A percentile compares a stretch with the other conserved stretches of the same genome.
Evolutionary conservation across 2,329 filamentous ascomycete genomes (phyloP).

Genomic region (Alternaria tenuissima): DNA sequence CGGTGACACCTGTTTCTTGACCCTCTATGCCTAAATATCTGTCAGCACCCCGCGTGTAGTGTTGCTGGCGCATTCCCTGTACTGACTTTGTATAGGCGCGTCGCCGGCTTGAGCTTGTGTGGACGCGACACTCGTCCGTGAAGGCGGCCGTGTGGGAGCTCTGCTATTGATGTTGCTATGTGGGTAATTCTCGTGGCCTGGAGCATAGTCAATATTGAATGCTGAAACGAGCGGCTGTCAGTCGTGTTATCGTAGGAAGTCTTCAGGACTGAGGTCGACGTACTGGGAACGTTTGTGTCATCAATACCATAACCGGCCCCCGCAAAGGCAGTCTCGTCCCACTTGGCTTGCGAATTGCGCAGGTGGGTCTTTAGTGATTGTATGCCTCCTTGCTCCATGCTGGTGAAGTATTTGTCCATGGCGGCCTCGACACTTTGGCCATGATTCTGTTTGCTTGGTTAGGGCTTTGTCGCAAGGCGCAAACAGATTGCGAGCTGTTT

Average conservation of each 20-base stretch:
- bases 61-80: background rate
- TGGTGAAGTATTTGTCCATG: slow-evolving; percentile 33
- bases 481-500: slow-evolving; percentile 5
- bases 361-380: slow-evolving; percentile 29
- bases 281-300: slow-evolving; percentile 38
- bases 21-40: slow-evolving; percentile 39
- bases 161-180: slow-evolving; percentile 44
- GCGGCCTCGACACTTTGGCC: slow-evolving; percentile 36
- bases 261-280: slow-evolving; percentile 17
- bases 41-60: slow-evolving; percentile 24
- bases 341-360: slow-evolving; percentile 33
- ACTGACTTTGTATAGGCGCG: slow-evolving; percentile 46
- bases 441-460: slow-evolving; percentile 27
- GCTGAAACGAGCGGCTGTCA: slow-evolving; percentile 32
- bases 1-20: slow-evolving; percentile 65
- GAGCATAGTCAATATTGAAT: slow-evolving; percentile 47
- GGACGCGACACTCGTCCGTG: slow-evolving; percentile 43
- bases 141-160: slow-evolving; percentile 49
- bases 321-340: slow-evolving; percentile 43
- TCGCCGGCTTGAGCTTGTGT: slow-evolving; percentile 42
- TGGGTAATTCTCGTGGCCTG: slow-evolving; percentile 41
- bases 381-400: slow-evolving; percentile 18
- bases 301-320: slow-evolving; percentile 44
- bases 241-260: slow-evolving; percentile 14
- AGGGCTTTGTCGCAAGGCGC: slow-evolving; percentile 1